Conservation (phyloP, 768 basidiomycete genomes). For the Pholiota microspora region DNA sequence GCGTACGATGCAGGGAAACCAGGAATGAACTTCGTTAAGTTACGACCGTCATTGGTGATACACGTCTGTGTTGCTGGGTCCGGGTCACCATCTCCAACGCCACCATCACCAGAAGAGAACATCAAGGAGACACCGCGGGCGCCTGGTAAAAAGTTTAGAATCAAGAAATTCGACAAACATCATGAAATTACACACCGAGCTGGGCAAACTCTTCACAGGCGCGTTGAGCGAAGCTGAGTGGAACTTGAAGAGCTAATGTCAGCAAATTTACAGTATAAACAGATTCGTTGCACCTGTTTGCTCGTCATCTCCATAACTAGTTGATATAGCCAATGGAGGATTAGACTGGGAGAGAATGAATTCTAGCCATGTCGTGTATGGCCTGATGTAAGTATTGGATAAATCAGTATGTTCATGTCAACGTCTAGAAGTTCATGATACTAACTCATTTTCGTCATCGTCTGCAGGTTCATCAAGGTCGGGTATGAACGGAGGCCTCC, state of each 20-base stretch:
- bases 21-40: constrained; percentile 49
- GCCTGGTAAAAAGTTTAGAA: constrained; percentile 30
- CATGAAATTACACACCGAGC: constrained; percentile 41
- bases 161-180: too few relatives aligned
- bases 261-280: not conserved
- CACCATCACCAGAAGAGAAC: constrained; percentile 64
- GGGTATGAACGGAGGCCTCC: constrained; percentile 55
- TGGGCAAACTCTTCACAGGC: constrained; percentile 57
- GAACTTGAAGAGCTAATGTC: constrained; percentile 37
- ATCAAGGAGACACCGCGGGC: constrained; percentile 60
- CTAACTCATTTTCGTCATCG: constrained; percentile 35
- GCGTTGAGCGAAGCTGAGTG: constrained; percentile 48
- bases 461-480: constrained; percentile 34
- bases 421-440: not conserved
- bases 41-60: constrained; percentile 57
- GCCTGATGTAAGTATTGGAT: constrained; percentile 14
- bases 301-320: constrained; percentile 68
- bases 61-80: constrained; percentile 52
- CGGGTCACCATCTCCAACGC: constrained; percentile 59
- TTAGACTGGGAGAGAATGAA: constrained; percentile 42
- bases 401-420: not conserved
- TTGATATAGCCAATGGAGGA: constrained; percentile 60
- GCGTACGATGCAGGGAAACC: constrained; percentile 55
- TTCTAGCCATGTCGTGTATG: constrained; percentile 53
- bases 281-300: constrained; percentile 46